Evolutionary conservation across 805 yeast genomes (phyloP), one percentile per base, ranked within the genome.

Genomic region (Wickerhamomyces bisporus): DNA sequence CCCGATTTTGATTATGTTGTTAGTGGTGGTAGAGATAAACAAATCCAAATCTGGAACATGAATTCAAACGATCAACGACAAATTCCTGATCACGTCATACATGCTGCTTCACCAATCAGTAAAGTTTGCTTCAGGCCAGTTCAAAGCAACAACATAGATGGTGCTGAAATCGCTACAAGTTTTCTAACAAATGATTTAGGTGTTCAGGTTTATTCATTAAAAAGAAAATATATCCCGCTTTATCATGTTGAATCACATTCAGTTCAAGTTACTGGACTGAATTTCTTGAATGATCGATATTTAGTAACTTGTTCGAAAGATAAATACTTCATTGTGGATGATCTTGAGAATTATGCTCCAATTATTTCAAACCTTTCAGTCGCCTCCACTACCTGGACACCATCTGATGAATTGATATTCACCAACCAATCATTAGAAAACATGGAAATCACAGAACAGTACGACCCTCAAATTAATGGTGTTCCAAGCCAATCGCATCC

Each of bases 21-120:
- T 5, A 86, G 96, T 16, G 97, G 97, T 13, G 98, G 98, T 7
- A 71, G 97, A 50, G 98, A 93, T 60, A 81, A 83, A 37, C 81
- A 79, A 48, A 68, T 84, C 26, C 86, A 84, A 43, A 77, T 84
- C 3, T 86, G 94, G 91, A 81, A 75, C 50, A 64, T 77, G 71
- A 54, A 58, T 10, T 48, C 63, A 1, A 62, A 56, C 26, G 71
- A 52, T 38, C 15, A 50, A 42, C 40, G 70, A 32, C 57, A 58
- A 32, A 52, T 62, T 3, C 95, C 97, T 0, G 91, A 86, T 25
- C 73, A 74, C 47, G 79, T 79, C 12, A 72, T 91, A 12, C 71
- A 75, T 46, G 77, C 94, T 1, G 79, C 93, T 8, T 82, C 82
- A 13, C 85, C 96, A 0, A 82, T 91, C 2, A 77, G 82, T 48